These are phyloP conservation scores for Cordyceps pruinosa DNA, from an alignment of 2,329 filamentous ascomycete genomes.

Conservation along the genomic window DNA sequence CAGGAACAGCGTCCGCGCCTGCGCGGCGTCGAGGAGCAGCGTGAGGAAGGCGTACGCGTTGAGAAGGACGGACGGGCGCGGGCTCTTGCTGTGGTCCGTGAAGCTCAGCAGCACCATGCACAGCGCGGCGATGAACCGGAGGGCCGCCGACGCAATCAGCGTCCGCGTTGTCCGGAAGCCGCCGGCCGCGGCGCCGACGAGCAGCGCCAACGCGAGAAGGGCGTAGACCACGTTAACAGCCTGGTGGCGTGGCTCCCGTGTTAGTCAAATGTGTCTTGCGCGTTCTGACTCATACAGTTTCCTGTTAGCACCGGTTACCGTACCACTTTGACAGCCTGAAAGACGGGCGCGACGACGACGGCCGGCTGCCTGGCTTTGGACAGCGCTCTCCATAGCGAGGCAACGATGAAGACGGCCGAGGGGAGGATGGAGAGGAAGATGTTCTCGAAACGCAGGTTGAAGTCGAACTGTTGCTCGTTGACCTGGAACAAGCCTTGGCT, in stretches of 20 bases:
- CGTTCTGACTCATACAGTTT: neutral
- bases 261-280: too few relatives aligned
- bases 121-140: slow-evolving; percentile 23
- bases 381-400: neutral
- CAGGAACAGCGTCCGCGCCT: slow-evolving; percentile 38
- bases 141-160: neutral
- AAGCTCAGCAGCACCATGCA: slow-evolving; percentile 26
- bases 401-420: neutral
- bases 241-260: too few relatives aligned
- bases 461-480: neutral
- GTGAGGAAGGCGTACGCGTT: slow-evolving; percentile 35
- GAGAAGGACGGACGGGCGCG: slow-evolving; percentile 37
- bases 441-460: slow-evolving; percentile 1
- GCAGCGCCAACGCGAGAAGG: neutral
- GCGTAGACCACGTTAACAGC: neutral
- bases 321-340: neutral
- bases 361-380: neutral
- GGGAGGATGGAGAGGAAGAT: neutral
- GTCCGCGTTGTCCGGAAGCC: neutral
- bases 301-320: neutral
- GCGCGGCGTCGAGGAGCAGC: slow-evolving; percentile 36
- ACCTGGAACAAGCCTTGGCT: neutral
- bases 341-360: neutral
- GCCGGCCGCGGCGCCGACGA: neutral
- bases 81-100: slow-evolving; percentile 30